A percentile compares a stretch with the other conserved stretches of the same genome.
Conservation (phyloP, 176 grass and related monocot genomes). For the Alloteropsis semialata region DNA sequence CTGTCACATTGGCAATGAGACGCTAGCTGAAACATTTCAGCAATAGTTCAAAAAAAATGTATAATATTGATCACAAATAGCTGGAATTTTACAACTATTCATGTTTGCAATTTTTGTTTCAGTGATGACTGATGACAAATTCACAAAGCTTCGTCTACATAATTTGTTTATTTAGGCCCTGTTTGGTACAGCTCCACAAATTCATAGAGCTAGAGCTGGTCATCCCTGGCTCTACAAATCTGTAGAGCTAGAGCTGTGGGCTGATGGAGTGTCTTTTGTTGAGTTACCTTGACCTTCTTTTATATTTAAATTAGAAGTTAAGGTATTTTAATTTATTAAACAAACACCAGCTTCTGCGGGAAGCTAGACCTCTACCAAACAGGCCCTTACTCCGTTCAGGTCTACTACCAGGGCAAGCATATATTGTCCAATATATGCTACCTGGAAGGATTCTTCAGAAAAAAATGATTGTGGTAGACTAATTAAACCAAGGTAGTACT, state of each 20-base stretch:
- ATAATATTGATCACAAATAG: not conserved
- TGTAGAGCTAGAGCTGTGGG: no score
- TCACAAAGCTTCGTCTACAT: not conserved
- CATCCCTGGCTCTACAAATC: no score
- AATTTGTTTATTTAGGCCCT: no score
- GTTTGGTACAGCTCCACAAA: no score
- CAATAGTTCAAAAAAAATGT: not conserved
- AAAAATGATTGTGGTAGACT: not conserved
- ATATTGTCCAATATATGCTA: constrained; percentile 6
- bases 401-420: not conserved
- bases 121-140: not conserved
- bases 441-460: not conserved
- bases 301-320: no score
- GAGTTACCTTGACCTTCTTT: no score
- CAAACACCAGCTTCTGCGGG: no score
- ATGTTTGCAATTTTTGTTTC: not conserved
- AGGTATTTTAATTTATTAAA: no score
- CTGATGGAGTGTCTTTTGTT: no score
- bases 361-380: no score
- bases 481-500: not conserved
- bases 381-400: not conserved
- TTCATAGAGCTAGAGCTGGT: no score
- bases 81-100: not conserved
- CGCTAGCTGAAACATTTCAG: not conserved
- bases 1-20: not conserved